A percentile compares a stretch with the other conserved stretches of the same genome.
Evolutionary conservation across 805 yeast species (phyloP).

Genomic region (Ogataea trehaloabstinens): DNA sequence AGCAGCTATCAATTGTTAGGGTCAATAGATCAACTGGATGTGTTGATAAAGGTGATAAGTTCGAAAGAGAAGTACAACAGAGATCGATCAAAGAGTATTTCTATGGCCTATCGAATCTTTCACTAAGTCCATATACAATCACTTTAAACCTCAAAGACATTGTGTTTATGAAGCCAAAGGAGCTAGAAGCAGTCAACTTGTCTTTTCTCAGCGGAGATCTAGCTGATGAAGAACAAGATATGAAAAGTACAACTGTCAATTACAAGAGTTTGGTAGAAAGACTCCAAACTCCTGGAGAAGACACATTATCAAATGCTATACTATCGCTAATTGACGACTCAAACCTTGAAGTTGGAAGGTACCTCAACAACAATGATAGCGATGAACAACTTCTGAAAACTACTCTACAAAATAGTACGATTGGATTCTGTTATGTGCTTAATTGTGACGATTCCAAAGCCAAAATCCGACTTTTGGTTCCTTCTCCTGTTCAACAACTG

Average conservation of each 20-base stretch:
- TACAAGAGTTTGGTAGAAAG: constrained; percentile 22
- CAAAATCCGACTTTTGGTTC: constrained; percentile 69
- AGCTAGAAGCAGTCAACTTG: constrained; percentile 19
- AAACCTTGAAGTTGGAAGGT: constrained; percentile 24
- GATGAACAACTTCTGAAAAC: constrained; percentile 31
- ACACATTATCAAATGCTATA: constrained; percentile 70
- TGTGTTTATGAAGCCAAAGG: constrained; percentile 57
- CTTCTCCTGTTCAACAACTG: constrained; percentile 76
- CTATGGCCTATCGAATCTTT: constrained; percentile 67
- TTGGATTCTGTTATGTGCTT: constrained; percentile 75
- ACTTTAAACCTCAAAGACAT: constrained; percentile 66
- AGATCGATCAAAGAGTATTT: constrained; percentile 81
- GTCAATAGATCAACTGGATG: constrained; percentile 75
- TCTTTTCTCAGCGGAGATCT: constrained; percentile 28
- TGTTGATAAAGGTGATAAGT: constrained; percentile 69
- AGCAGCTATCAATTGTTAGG: constrained; percentile 50
- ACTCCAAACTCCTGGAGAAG: constrained; percentile 43
- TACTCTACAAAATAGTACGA: constrained; percentile 34
- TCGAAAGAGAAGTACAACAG: constrained; percentile 69
- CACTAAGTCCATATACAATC: constrained; percentile 82
- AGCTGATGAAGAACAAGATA: constrained; percentile 20
- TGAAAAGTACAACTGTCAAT: constrained; percentile 11
- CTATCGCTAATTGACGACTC: constrained; percentile 37
- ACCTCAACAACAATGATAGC: constrained; percentile 34
- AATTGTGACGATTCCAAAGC: constrained; percentile 64